phyloP scores from a whole-genome alignment of 1,139 yeast species.

The Taphrina flavorubra region DNA sequence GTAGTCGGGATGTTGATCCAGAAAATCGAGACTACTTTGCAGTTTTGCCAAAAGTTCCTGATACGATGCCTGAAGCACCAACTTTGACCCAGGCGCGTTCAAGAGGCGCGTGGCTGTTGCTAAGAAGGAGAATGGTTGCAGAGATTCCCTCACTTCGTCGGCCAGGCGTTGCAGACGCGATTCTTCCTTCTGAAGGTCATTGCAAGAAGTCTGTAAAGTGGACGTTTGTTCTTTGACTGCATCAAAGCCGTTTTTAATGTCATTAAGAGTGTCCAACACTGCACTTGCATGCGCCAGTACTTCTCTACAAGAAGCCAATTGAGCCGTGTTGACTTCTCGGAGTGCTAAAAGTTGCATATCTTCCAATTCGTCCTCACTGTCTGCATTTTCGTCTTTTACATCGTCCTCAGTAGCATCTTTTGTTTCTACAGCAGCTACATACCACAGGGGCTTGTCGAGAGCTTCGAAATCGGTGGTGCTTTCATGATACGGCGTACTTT shows the following conservation, averaged over 20 bases:
- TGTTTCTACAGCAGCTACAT: neutral
- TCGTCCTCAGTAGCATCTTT: neutral
- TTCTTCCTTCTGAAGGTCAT: constrained; percentile 61
- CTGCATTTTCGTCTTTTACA: neutral
- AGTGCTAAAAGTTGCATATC: constrained; percentile 6
- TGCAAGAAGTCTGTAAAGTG: constrained; percentile 67
- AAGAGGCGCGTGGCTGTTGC: constrained; percentile 72
- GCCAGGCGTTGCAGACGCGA: constrained; percentile 56
- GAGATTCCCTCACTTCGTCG: constrained; percentile 59
- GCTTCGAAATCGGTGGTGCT: constrained; percentile 10
- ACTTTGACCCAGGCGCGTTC: constrained; percentile 70
- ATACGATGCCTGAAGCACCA: constrained; percentile 66
- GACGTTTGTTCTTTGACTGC: constrained; percentile 65
- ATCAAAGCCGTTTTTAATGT: constrained; percentile 60
- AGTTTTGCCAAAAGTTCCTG: constrained; percentile 61
- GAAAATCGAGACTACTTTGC: constrained; percentile 64
- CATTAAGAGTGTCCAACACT: constrained; percentile 56
- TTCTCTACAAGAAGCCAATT: constrained; percentile 49
- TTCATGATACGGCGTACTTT: neutral
- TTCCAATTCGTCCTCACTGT: constrained; percentile 10
- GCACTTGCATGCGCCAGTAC: constrained; percentile 56
- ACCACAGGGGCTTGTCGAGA: constrained; percentile 11
- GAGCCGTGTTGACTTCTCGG: constrained; percentile 45
- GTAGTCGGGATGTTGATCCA: constrained; percentile 58
- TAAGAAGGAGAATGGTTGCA: constrained; percentile 69